Conservation (phyloP, 306 rosid genomes). For the Parietaria judaica region DNA sequence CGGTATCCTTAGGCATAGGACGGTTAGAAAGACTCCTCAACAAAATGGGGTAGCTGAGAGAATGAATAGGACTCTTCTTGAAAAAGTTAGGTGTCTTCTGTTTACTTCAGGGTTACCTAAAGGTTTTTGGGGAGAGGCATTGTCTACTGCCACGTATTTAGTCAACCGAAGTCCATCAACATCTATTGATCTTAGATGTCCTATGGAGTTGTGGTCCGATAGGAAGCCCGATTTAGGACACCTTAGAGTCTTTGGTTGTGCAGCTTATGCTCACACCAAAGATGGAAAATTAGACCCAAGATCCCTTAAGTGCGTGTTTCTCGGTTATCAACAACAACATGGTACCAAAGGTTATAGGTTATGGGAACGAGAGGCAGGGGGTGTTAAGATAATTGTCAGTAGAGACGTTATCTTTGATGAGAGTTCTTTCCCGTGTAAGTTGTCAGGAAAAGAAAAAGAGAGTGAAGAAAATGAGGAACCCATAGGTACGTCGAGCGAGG, state of each 20-base stretch:
- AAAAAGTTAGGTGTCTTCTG: too few species aligned
- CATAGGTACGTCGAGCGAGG: too few species aligned
- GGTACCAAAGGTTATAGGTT: not conserved
- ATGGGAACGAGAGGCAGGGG: not conserved
- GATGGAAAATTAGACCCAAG: not conserved
- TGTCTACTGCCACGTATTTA: not conserved
- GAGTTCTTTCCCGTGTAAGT: not conserved
- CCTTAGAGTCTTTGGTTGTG: not conserved
- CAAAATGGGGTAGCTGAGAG: too few species aligned
- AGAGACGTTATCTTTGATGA: not conserved
- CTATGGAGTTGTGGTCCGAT: not conserved
- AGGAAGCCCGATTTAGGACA: not conserved
- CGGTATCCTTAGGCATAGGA: too few species aligned
- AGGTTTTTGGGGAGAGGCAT: not conserved
- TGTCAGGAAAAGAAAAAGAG: too few species aligned
- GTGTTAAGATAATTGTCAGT: not conserved
- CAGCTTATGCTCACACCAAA: not conserved
- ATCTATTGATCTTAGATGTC: not conserved
- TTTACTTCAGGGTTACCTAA: not conserved
- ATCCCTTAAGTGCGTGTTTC: not conserved
- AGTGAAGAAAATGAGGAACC: too few species aligned
- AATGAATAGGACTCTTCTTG: too few species aligned
- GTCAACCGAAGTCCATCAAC: not conserved
- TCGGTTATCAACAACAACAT: not conserved
- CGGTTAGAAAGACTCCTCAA: too few species aligned